phyloP scores from a whole-genome alignment of 768 basidiomycete species.

The Leucocoprinus leucothites region DNA sequence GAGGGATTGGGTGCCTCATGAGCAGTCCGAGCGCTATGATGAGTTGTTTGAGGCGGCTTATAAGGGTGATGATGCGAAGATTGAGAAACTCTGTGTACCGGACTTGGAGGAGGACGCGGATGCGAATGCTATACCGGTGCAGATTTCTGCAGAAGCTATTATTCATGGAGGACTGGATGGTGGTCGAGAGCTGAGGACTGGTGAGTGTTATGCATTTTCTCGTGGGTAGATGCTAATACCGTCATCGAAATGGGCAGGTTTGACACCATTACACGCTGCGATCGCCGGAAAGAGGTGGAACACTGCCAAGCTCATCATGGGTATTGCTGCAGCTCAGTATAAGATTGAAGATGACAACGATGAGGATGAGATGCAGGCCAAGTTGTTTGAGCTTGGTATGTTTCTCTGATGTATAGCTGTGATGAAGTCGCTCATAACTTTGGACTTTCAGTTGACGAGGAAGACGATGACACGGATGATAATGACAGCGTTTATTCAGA shows the following conservation, averaged over 20 bases:
- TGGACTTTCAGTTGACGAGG: slow-evolving; percentile 28
- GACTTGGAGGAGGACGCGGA: slow-evolving; percentile 23
- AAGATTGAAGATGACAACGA: slow-evolving; percentile 29
- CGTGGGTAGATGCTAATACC: too few species aligned
- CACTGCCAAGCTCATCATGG: slow-evolving; percentile 56
- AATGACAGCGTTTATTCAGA: slow-evolving; percentile 38
- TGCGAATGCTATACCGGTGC: slow-evolving; percentile 29
- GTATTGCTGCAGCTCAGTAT: slow-evolving; percentile 55
- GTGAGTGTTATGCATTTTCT: too few species aligned
- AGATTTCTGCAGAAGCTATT: slow-evolving; percentile 37
- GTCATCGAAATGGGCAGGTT: too few species aligned
- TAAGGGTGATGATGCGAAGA: slow-evolving; percentile 45
- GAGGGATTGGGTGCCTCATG: slow-evolving; percentile 28
- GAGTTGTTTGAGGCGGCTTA: slow-evolving; percentile 57
- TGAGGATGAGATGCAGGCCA: slow-evolving; percentile 29
- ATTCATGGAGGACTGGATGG: slow-evolving; percentile 20
- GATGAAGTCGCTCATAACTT: not conserved
- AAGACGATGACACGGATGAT: slow-evolving; percentile 34
- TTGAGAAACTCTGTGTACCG: slow-evolving; percentile 54
- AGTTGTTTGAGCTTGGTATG: slow-evolving; percentile 33
- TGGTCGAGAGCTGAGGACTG: slow-evolving; percentile 17
- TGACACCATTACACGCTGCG: slow-evolving; percentile 49
- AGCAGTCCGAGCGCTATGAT: slow-evolving; percentile 39
- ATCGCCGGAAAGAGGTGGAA: slow-evolving; percentile 48
- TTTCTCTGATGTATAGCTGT: not conserved